phyloP scores from a whole-genome alignment of 2,329 filamentous ascomycete genomes.

The Cladosporium austrohemisphaericum region DNA sequence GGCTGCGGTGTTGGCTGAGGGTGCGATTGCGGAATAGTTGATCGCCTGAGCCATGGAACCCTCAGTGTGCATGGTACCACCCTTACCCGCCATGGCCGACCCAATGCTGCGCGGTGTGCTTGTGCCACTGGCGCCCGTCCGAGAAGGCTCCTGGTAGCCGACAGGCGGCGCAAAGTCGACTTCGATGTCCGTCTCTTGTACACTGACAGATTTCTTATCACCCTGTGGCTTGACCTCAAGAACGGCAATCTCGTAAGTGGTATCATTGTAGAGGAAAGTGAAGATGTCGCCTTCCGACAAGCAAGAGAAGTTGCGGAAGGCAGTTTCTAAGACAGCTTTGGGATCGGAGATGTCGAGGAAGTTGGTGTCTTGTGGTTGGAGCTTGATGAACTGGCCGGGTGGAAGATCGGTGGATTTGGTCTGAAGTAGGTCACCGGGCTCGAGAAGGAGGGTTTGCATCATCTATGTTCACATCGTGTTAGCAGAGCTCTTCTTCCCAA shows the following conservation, averaged over 20 bases:
- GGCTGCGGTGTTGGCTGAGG: conserved; percentile 64
- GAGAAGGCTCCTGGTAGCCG: conserved; percentile 86
- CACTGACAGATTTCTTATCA: conserved; percentile 80
- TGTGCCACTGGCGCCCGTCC: conserved; percentile 64
- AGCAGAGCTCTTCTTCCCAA: neutral
- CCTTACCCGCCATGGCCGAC: conserved; percentile 52
- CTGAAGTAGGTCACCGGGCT: conserved; percentile 91
- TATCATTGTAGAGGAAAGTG: conserved; percentile 95
- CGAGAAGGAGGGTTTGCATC: conserved; percentile 86
- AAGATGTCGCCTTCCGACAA: conserved; percentile 92
- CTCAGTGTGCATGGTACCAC: conserved; percentile 74
- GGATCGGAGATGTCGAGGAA: conserved; percentile 98
- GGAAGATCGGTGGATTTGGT: conserved; percentile 92
- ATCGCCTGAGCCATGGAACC: conserved; percentile 98
- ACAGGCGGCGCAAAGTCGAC: conserved; percentile 94
- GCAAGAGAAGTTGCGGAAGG: conserved; percentile 92
- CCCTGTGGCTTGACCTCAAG: conserved; percentile 86
- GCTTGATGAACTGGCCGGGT: conserved; percentile 87
- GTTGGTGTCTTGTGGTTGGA: conserved; percentile 86
- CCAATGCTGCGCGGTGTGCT: conserved; percentile 70
- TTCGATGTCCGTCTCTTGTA: conserved; percentile 92
- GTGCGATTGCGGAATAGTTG: conserved; percentile 88
- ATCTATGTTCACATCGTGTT: conserved; percentile 49
- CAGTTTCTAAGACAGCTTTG: conserved; percentile 93
- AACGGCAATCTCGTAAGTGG: conserved; percentile 87